Percentiles rank a stretch among this genome's conserved stretches.
These are phyloP conservation scores for Cytospora paraplurivora DNA, from an alignment of 2,329 filamentous ascomycete species.

Conservation along the genomic window DNA sequence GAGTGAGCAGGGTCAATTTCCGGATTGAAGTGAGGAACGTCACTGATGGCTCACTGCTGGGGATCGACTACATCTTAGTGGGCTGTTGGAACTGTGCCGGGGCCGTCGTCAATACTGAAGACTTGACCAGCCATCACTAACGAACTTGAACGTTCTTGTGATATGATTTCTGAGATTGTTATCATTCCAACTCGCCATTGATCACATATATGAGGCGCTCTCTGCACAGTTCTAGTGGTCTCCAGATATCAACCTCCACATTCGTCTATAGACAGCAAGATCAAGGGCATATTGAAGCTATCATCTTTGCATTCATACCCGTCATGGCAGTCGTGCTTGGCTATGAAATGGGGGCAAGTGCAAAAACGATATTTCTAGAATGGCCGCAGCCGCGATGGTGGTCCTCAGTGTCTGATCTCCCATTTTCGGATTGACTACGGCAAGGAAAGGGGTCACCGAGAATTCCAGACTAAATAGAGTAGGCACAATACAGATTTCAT, in stretches of 20 bases:
- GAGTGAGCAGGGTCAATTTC: too few relatives aligned
- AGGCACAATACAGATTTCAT: neutral
- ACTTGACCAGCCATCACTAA: too few relatives aligned
- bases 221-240: too few relatives aligned
- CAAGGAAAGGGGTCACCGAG: neutral
- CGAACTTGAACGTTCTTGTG: too few relatives aligned
- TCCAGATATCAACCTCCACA: neutral
- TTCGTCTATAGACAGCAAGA: neutral
- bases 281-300: neutral
- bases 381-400: neutral
- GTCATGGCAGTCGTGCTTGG: neutral
- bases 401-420: neutral
- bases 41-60: too few relatives aligned
- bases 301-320: neutral
- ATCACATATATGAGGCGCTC: too few relatives aligned
- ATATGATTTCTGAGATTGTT: too few relatives aligned
- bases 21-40: too few relatives aligned
- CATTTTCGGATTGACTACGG: neutral
- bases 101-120: too few relatives aligned
- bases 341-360: neutral
- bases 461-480: neutral
- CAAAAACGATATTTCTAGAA: neutral
- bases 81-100: too few relatives aligned
- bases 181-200: too few relatives aligned
- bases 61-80: too few relatives aligned